These are phyloP conservation scores for Diplocarpon rosae DNA, from an alignment of 2,329 filamentous ascomycete genomes.

Conservation along the genomic window DNA sequence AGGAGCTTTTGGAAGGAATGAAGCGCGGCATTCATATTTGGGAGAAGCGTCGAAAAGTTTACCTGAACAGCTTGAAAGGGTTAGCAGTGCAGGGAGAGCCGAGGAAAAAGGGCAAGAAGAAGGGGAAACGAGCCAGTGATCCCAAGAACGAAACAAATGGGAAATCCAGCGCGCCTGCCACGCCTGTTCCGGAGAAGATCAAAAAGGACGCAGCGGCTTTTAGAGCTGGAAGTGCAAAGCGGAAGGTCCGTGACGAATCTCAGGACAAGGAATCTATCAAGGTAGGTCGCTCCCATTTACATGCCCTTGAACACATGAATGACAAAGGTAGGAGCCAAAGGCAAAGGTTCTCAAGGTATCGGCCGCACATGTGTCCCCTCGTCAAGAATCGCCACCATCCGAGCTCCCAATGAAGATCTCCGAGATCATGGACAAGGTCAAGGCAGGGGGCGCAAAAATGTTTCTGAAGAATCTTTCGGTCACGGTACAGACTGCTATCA, in stretches of 20 bases:
- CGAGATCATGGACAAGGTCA: slow-evolving; percentile 45
- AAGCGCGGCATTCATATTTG: slow-evolving; percentile 75
- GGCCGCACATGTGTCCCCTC: slow-evolving; percentile 33
- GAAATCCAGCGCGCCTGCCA: slow-evolving; percentile 22
- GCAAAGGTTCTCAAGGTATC: slow-evolving; percentile 44
- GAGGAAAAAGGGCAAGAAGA: slow-evolving; percentile 45
- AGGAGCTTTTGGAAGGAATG: slow-evolving; percentile 67
- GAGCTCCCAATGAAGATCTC: slow-evolving; percentile 41
- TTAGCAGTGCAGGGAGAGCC: slow-evolving; percentile 11
- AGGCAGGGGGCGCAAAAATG: slow-evolving; percentile 58
- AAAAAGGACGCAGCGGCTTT: slow-evolving; percentile 31
- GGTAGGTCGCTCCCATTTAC: slow-evolving; percentile 28
- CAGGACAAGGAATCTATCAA: slow-evolving; percentile 38
- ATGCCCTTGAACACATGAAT: background rate
- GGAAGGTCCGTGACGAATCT: slow-evolving; percentile 47
- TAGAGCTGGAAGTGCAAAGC: slow-evolving; percentile 36
- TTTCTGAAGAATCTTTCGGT: slow-evolving; percentile 59
- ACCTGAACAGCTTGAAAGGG: slow-evolving; percentile 29
- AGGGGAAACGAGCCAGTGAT: slow-evolving; percentile 55
- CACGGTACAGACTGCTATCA: slow-evolving; percentile 55
- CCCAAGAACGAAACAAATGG: slow-evolving; percentile 33
- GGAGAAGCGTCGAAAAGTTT: slow-evolving; percentile 55
- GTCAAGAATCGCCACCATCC: slow-evolving; percentile 24
- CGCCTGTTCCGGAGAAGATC: slow-evolving; percentile 29
- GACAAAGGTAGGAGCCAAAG: slow-evolving; percentile 31